Evolutionary conservation across 2,329 filamentous ascomycete genomes (phyloP), one percentile per base, ranked within the genome.

Genomic region (Trichoderma sp.): DNA sequence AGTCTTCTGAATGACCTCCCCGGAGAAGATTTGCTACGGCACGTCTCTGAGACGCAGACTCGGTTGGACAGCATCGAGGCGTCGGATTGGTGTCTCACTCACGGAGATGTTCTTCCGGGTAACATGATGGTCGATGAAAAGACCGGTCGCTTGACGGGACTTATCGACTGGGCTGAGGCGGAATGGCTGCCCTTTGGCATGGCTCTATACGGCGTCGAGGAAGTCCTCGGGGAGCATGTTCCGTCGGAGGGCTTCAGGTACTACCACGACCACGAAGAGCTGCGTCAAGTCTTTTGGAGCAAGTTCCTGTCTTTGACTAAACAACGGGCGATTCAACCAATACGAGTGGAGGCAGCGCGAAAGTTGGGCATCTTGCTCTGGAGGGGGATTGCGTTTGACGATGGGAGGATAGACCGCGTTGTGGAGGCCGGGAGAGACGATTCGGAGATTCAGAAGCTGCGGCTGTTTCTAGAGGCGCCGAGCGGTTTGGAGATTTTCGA

Each of bases 111-210:
- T 5, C 77, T 87, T 0, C 80, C 86, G 0, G 80, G 80, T 2
- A 90, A 90, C 68, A 81, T 90, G 52, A 80, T 89, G 72, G 79
- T 88, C 0, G 77, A 82, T 63, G 72, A 77, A 0, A 66, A 75
- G 1, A 80, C 80, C 0, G 84, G 84, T 64, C 65, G 71, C 3
- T 73, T 90, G 8, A 79, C 73, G 0, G 89, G 87, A 1, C 68
- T 90, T 1, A 80, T 90, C 0, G 89, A 90, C 72, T 90, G 88
- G 88, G 86, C 86, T 0, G 88, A 90, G 73, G 86, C 84, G 0
- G 87, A 90, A 73, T 82, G 79, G 68, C 74, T 89, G 9, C 87
- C 87, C 0, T 87, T 89, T 71, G 88, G 88, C 0, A 79, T 85
- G 3, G 84, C 83, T 29, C 74, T 89, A 52, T 90, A 89, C 71